These are phyloP conservation scores for Lactarius indigo DNA, from an alignment of 768 basidiomycete species.

Conservation along the genomic window DNA sequence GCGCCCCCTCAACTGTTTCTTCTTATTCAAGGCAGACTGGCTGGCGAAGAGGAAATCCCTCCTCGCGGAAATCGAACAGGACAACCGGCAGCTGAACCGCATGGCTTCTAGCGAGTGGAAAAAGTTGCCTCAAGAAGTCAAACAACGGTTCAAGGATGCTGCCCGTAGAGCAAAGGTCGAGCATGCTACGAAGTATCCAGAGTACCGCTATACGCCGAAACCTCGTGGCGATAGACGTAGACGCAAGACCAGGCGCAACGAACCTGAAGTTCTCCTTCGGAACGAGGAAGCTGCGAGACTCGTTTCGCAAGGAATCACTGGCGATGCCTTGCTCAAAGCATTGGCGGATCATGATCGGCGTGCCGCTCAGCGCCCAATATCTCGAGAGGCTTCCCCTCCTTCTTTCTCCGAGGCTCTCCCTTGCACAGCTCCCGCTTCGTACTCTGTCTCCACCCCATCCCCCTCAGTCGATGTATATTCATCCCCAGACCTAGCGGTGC, in stretches of 20 bases:
- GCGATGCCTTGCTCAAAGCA: constrained; percentile 8
- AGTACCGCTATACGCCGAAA: constrained; percentile 27
- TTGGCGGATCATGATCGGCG: constrained; percentile 15
- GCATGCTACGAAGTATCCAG: constrained; percentile 28
- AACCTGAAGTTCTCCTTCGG: constrained; percentile 17
- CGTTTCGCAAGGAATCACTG: constrained; percentile 14
- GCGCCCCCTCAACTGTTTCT: constrained; percentile 30
- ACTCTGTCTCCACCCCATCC: neutral
- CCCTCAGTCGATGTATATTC: constrained; percentile 3
- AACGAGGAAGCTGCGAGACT: constrained; percentile 20
- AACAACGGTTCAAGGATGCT: constrained; percentile 26
- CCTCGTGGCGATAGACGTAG: constrained; percentile 10
- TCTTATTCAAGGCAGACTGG: constrained; percentile 31
- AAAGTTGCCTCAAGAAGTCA: constrained; percentile 24
- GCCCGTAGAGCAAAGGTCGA: constrained; percentile 27
- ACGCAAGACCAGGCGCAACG: constrained; percentile 22
- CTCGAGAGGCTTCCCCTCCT: neutral
- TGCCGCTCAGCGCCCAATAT: neutral
- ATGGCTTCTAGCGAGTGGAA: constrained; percentile 30
- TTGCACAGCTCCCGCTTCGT: neutral
- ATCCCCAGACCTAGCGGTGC: neutral
- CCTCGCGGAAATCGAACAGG: constrained; percentile 25
- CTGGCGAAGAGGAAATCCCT: constrained; percentile 24
- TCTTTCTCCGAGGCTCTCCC: neutral
- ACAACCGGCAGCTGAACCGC: constrained; percentile 27